Base-by-base conservation (phyloP, 2,329 filamentous ascomycete genomes). In the Arthrobotrys megalospora region DNA sequence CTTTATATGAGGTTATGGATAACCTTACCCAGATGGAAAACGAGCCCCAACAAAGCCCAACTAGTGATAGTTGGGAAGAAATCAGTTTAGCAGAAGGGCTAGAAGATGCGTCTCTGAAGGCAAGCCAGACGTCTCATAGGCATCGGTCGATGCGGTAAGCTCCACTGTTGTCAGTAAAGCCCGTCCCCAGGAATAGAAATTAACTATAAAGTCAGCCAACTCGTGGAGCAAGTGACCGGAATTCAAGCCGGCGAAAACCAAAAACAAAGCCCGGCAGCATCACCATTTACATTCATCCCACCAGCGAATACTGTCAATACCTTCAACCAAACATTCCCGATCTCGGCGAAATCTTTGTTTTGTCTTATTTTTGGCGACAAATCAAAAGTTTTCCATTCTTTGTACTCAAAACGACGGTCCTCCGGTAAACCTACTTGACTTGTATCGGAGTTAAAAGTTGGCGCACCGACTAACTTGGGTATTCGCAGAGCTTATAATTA, bases 351-450 rank as follows among this genome's bases (percentile, higher is more conserved):
- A 84, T 93, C 93, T 0, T 90, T 97, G 73, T 99, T 98, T 84
- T 95, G 98, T 83, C 93, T 98, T 14, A 88, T 99, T 64, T 99
- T 98, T 84, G 96, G 96, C 43, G 96, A 99, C 84, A 97, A 95
- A 85, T 97, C 93, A 83, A 93, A 94, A 38, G 91, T 98, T 45
- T 99, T 97, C 85, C 93, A 96, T 81, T 90, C 95, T 82, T 87
- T 98, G 34, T 95, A 97, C 83, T 91, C 93, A 83, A 93, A 97
- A 83, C 89, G 92, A 64, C 89, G 91, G 81, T 93, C 92, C 12
- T 89, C 91, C 83, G 85, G 86, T 87, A 83, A 80, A 84, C 8
- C 36, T 24, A 16, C 48, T 16, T n/a, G 6, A 32, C 3, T 21
- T 10, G 32, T 28, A 12, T 32, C 5, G 2, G 43, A 43, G 19